phyloP scores from a whole-genome alignment of 2,329 filamentous ascomycete genomes.

The Pyrenophora seminiperda region DNA sequence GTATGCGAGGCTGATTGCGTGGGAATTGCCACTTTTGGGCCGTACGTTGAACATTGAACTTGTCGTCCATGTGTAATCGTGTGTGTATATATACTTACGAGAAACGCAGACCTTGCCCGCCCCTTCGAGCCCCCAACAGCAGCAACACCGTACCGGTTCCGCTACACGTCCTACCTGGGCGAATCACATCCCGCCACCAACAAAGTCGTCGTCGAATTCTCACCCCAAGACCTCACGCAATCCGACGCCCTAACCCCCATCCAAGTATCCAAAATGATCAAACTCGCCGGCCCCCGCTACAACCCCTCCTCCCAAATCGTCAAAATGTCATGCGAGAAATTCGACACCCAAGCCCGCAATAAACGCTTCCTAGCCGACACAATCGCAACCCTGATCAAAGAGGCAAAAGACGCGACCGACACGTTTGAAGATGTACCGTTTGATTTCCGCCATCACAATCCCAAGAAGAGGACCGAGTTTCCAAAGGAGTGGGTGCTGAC shows the following conservation, averaged over 20 bases:
- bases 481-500: conserved; percentile 85
- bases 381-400: conserved; percentile 71
- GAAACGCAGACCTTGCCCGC: conserved; percentile 72
- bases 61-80: too few species aligned
- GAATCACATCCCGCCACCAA: conserved; percentile 87
- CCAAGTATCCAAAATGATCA: conserved; percentile 81
- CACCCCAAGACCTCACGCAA: conserved; percentile 72
- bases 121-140: conserved; percentile 74
- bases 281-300: conserved; percentile 83
- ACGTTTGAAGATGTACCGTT: conserved; percentile 88
- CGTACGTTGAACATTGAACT: conserved; percentile 64
- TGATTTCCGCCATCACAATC: conserved; percentile 82
- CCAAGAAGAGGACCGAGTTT: conserved; percentile 71
- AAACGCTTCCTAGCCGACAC: conserved; percentile 90
- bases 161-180: conserved; percentile 96
- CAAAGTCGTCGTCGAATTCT: conserved; percentile 95
- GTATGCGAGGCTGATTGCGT: conserved; percentile 84
- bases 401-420: conserved; percentile 76
- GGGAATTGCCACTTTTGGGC: conserved; percentile 91
- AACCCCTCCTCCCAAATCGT: conserved; percentile 81
- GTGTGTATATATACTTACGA: neutral
- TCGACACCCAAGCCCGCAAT: conserved; percentile 89
- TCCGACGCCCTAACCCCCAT: conserved; percentile 68
- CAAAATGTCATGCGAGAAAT: conserved; percentile 90
- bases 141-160: conserved; percentile 80